Evolutionary conservation across 805 yeast species (phyloP).

Genomic region (Ogataea paraovalis): DNA sequence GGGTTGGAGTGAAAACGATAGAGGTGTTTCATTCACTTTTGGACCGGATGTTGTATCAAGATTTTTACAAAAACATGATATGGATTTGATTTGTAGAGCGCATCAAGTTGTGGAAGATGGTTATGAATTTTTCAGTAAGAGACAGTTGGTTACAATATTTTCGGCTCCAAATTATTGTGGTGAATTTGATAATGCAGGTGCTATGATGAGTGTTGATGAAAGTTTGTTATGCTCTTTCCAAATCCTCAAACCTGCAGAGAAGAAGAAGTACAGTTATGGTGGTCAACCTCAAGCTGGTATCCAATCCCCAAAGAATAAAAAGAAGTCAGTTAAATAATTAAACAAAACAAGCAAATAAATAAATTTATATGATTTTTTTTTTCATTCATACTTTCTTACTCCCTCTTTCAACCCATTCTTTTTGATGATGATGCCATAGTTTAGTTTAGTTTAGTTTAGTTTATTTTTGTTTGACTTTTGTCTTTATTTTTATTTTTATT

Average conservation of each 20-base stretch:
- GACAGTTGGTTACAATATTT: slow-evolving; percentile 92
- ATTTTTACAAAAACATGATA: slow-evolving; percentile 93
- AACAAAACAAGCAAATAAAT: neutral
- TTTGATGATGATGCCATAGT: no score
- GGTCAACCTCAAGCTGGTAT: slow-evolving; percentile 19
- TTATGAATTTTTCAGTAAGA: slow-evolving; percentile 92
- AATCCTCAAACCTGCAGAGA: slow-evolving; percentile 96
- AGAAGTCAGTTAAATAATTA: slow-evolving; percentile 25
- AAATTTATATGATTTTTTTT: no score
- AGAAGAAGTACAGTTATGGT: slow-evolving; percentile 58
- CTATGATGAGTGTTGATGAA: slow-evolving; percentile 99
- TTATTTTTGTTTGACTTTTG: neutral
- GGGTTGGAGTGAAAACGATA: slow-evolving; percentile 98
- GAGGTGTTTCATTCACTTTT: slow-evolving; percentile 98
- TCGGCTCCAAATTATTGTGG: slow-evolving; percentile 99
- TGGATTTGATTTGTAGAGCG: slow-evolving; percentile 97
- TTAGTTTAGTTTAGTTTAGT: no score
- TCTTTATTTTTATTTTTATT: neutral
- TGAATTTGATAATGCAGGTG: slow-evolving; percentile 98
- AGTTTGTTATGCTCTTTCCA: slow-evolving; percentile 93
- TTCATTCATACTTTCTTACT: neutral
- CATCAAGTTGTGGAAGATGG: slow-evolving; percentile 99
- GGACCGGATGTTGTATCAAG: slow-evolving; percentile 99
- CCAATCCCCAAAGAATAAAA: slow-evolving; percentile 27
- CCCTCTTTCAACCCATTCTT: neutral